Base-by-base conservation (phyloP, 106 monocot species). In the Posidonia australis region DNA sequence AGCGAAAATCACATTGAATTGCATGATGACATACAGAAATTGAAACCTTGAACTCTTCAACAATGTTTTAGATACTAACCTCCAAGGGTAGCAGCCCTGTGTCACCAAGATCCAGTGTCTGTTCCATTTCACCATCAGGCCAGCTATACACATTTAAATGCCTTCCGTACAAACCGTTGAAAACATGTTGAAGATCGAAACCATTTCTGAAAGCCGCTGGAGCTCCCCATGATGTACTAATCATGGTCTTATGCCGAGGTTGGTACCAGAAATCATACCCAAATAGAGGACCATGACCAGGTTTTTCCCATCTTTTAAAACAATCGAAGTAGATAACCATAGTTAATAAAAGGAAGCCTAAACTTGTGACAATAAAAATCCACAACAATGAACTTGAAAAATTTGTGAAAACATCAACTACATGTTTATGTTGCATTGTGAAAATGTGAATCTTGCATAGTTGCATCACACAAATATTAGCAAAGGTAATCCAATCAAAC, bases 261-360 rank as follows among this genome's bases (percentile, higher is more conserved):
- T 96, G 96, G 64, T 96, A 96, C 96, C 96, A 96, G 78, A 76
- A 96, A 75, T 96, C 96, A 70, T 96, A 90, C 3, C 96, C 96
- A 77, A 84, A 96, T 16, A 65, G 58, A 48, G 96, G 96, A 51
- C 82, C 84, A 59, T 96, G 84, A 21, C 90, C 96, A 57, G 96
- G 96, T 69, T 84, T 96, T 72, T 96, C 96, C 96, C 96, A 96
- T 67, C 96, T 96, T 53, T n/a, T 6, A 26, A 69, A 60, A 25
- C 26, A 66, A 24, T 26, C 36, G 7, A 7, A 36, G 36, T 36
- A 36, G 36, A 36, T 36, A 7, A n/a, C n/a, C n/a, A n/a, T n/a
- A n/a, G n/a, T n/a, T n/a, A n/a, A n/a, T n/a, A n/a, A n/a, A n/a
- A n/a, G n/a, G n/a, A n/a, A n/a, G n/a, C n/a, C n/a, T n/a, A n/a